These are phyloP conservation scores for Rhynchospora tenuis DNA, from an alignment of 176 grass and related monocot genomes.

Conservation along the genomic window DNA sequence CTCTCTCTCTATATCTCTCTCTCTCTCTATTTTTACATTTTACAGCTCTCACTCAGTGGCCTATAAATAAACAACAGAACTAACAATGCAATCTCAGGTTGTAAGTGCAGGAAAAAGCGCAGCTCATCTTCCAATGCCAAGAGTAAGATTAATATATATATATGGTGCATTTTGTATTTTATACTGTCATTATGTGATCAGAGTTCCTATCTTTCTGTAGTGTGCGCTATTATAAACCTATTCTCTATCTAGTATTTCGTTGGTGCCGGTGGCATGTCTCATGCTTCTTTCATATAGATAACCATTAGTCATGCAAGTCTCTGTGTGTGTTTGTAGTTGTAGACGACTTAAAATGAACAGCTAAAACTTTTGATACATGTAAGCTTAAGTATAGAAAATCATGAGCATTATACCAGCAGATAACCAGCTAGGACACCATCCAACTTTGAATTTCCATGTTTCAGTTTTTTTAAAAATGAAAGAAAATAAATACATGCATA, in stretches of 20 bases:
- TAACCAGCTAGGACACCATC: neutral
- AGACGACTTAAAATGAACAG: neutral
- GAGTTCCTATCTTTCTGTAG: neutral
- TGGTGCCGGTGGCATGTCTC: neutral
- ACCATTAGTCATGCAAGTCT: neutral
- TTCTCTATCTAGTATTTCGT: neutral
- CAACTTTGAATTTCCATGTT: neutral
- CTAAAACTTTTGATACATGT: neutral
- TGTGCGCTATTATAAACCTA: neutral
- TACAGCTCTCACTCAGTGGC: neutral
- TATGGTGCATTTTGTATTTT: neutral
- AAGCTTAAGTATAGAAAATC: neutral
- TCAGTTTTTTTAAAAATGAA: neutral
- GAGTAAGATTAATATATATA: slow-evolving; percentile 19
- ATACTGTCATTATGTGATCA: neutral
- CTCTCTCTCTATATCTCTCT: neutral
- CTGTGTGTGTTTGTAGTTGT: neutral
- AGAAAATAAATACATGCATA: neutral
- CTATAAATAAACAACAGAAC: slow-evolving; percentile 17
- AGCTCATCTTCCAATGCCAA: slow-evolving; percentile 6
- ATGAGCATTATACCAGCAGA: neutral
- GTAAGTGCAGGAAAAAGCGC: neutral
- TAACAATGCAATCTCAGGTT: slow-evolving; percentile 11
- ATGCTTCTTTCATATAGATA: neutral
- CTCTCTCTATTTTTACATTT: neutral